Evolutionary conservation across 139 green algal genomes (phyloP), one percentile per base, ranked within the genome.

Genomic region (Haematococcus lacustris): DNA sequence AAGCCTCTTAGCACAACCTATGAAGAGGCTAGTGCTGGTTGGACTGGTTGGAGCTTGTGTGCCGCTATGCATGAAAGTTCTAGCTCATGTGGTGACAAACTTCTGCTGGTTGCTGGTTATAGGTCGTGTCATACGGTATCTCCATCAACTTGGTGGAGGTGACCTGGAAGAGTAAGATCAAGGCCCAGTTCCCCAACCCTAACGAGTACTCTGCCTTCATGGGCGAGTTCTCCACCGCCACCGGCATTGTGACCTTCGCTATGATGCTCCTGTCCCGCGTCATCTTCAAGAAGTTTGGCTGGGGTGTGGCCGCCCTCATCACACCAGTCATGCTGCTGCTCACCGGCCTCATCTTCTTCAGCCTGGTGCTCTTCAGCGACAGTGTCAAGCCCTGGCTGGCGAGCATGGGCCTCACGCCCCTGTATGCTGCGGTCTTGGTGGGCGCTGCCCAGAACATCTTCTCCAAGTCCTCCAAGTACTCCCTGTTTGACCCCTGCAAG

Each of bases 141-240:
- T 95, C 85, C 76, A 99, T 99, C 85, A 99, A 99, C 89, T 82
- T 99, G 85, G 95, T 99, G 53, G 95, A 99, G 88, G 95, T 99
- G 51, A 99, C 95, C 37, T 99, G 95, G 95, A 99, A 99, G 90
- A 88, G 86, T 82, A 98, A 99, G 89, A 93, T 99, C 82, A 99
- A 99, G 92, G 90, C 89, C 7, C 94, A 98, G 91, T 98, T 97
- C 84, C 93, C 92, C 78, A 97, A 97, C 88, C 92, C 93, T 79
- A 72, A 97, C 81, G 73, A 87, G 66, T 90, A 92, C 83, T 91
- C 86, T 50, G 78, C 72, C 23, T 77, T 78, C 51, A 84, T 81
- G 53, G 92, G 91, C 51, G 80, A 92, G 77, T 95, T 97, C 88
- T 94, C 88, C 65, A 91, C 86, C 53, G 75, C 77, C 64, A 90